These are phyloP conservation scores for Fusarium devonianum DNA, from an alignment of 2,329 filamentous ascomycete species.

Conservation along the genomic window DNA sequence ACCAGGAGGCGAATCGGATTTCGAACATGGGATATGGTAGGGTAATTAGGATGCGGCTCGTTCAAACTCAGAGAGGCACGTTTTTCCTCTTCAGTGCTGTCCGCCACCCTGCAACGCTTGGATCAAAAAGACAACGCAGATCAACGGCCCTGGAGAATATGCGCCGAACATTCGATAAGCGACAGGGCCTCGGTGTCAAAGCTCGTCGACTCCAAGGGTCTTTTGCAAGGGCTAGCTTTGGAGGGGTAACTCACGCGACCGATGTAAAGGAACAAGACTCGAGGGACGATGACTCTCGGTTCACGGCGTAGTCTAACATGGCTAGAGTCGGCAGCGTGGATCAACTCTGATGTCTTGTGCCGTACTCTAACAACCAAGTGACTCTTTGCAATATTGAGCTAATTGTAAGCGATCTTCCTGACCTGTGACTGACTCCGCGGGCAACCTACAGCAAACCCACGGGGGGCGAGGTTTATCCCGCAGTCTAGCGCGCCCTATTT, in stretches of 20 bases:
- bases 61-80: no score
- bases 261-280: no score
- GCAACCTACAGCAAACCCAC: constrained; percentile 3
- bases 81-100: no score
- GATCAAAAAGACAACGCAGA: constrained; percentile 5
- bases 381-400: no score
- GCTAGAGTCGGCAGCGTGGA: constrained; percentile 4
- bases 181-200: constrained; percentile 2
- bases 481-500: constrained; percentile 19
- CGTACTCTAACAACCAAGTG: no score
- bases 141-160: constrained; percentile 23
- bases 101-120: constrained; percentile 15
- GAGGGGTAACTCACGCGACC: neutral
- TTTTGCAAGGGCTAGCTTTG: no score
- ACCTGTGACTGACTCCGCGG: neutral
- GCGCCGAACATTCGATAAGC: constrained; percentile 37
- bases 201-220: no score
- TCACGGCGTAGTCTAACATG: neutral
- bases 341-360: no score
- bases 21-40: neutral
- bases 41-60: constrained; percentile 11
- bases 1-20: constrained; percentile 22
- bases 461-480: constrained; percentile 36
- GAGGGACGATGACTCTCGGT: neutral
- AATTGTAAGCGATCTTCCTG: neutral